Percentiles rank a stretch among this genome's conserved stretches.
Conservation (phyloP, 2,329 filamentous ascomycete species). For the Davidsoniella australis region DNA sequence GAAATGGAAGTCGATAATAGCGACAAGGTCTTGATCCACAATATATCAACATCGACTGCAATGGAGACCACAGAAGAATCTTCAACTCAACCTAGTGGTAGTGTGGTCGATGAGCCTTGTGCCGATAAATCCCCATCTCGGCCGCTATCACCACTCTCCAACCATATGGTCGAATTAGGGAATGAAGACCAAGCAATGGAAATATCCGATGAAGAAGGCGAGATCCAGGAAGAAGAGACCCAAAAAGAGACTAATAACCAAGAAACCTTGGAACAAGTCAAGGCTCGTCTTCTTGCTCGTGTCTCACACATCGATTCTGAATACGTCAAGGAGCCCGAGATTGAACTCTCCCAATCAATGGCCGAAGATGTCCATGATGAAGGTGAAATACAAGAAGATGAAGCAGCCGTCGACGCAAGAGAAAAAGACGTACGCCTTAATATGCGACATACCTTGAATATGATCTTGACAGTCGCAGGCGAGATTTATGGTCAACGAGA, state of each 20-base stretch:
- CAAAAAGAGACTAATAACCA: no score
- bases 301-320: conserved; percentile 19
- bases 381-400: conserved; percentile 15
- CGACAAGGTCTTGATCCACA: conserved; percentile 8
- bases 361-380: conserved; percentile 15
- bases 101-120: not conserved
- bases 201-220: conserved; percentile 24
- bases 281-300: conserved; percentile 29
- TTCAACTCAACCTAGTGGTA: not conserved
- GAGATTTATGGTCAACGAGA: conserved; percentile 85
- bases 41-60: not conserved
- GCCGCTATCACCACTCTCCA: not conserved
- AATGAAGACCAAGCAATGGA: conserved; percentile 25
- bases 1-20: conserved; percentile 18
- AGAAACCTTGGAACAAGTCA: conserved; percentile 30
- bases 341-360: conserved; percentile 13
- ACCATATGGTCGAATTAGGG: not conserved
- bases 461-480: conserved; percentile 76
- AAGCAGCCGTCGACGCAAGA: conserved; percentile 16
- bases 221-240: conserved; percentile 16
- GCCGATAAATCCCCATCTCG: not conserved
- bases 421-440: conserved; percentile 27
- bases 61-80: not conserved
- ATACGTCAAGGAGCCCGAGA: conserved; percentile 20
- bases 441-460: conserved; percentile 63